Base-by-base conservation (phyloP, 805 yeast species). In the Blastobotrys robertii region DNA sequence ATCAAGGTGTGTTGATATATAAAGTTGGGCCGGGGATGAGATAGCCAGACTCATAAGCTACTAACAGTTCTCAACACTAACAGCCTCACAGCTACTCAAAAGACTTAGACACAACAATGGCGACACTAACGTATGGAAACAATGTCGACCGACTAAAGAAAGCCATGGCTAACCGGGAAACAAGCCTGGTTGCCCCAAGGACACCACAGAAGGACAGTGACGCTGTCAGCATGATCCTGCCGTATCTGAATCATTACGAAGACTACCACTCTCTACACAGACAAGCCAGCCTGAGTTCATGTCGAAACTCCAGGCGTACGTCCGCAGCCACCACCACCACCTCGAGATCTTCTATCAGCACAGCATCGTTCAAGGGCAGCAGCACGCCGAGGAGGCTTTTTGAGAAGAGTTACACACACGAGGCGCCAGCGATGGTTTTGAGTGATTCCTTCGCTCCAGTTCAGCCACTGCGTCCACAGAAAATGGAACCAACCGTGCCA, bases 121-220 rank as follows among this genome's bases (percentile, higher is more conserved):
- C 25, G 4, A 19, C 25, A 19, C 25, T 19, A 19, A 19, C 37
- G 9, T 40, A 40, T 15, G 43, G 43, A 14, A 29, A 14, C 28
- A 44, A 44, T 31, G 19, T 41, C 10, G 47, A 44, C 30, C 39
- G 47, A 36, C 31, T 44, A 15, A 35, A 32, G 34, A 36, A 41
- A 33, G 47, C 44, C 31, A 22, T 40, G n/a, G 44, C 34, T 25
- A 30, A 40, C 22, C 39, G 43, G 3, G 22, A 41, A 12, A 10
- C 43, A n/a, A 25, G 43, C 15, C 25, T 30, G 30, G 25, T 16
- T 12, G 12, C 39, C 10, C 25, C 39, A 12, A 30, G 30, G 13
- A 37, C 30, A 25, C 12, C 25, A 37, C 25, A 37, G n/a, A 37
- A 10, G 13, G 30, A 11, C 39, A 37, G n/a, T 12, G 36, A 16